A percentile compares a stretch with the other conserved stretches of the same genome.
Evolutionary conservation across 2,329 filamentous ascomycete species (phyloP).

Genomic region (Akanthomyces lecanii): DNA sequence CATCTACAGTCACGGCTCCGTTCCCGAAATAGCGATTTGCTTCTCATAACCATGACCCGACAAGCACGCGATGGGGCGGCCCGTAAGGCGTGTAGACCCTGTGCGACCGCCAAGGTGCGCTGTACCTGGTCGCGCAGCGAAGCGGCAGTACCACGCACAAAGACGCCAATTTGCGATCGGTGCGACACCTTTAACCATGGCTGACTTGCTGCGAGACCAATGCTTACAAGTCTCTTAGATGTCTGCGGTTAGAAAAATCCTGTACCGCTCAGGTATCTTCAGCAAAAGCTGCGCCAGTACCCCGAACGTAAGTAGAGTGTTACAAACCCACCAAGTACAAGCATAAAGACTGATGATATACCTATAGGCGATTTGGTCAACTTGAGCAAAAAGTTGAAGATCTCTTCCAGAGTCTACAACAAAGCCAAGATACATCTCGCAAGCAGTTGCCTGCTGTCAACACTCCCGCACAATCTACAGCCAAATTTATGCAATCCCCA

Average conservation of each 20-base stretch:
- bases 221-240: neutral
- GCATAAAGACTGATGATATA: neutral
- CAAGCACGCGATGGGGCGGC: neutral
- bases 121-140: neutral
- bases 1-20: neutral
- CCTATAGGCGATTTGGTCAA: conserved; percentile 7
- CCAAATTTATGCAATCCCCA: neutral
- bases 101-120: conserved; percentile 4
- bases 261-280: neutral
- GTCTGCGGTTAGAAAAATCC: neutral
- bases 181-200: neutral
- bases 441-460: neutral
- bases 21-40: neutral
- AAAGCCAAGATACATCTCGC: neutral
- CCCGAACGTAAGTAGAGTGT: conserved; percentile 1
- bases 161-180: neutral
- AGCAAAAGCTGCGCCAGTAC: neutral
- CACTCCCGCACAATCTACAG: neutral
- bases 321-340: neutral
- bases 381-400: conserved; percentile 8
- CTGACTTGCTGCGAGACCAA: neutral
- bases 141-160: neutral
- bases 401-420: neutral
- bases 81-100: neutral
- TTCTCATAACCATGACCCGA: neutral